Percentiles rank a stretch among this genome's conserved stretches.
These are phyloP conservation scores for Mycena floridula DNA, from an alignment of 768 basidiomycete species.

Conservation along the genomic window DNA sequence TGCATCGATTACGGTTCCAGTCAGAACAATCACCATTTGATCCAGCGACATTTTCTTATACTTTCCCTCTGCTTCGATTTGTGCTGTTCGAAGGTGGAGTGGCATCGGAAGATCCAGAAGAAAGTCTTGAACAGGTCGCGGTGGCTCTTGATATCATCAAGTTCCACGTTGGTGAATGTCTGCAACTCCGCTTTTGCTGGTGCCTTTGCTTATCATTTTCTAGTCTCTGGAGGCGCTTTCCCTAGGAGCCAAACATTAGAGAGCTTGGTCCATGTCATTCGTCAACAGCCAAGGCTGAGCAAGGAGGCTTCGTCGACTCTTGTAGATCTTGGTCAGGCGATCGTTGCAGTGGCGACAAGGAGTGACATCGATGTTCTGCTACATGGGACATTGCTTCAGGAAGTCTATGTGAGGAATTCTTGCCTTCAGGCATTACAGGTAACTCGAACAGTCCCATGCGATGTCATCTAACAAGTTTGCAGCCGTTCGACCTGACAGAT, in stretches of 20 bases:
- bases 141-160: slow-evolving; percentile 65
- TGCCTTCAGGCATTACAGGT: slow-evolving; percentile 92
- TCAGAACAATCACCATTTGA: slow-evolving; percentile 82
- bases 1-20: slow-evolving; percentile 77
- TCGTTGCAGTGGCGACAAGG: slow-evolving; percentile 53
- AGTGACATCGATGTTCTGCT: slow-evolving; percentile 66
- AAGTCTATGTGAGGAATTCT: slow-evolving; percentile 81
- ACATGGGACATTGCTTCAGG: slow-evolving; percentile 72
- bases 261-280: slow-evolving; percentile 66
- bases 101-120: slow-evolving; percentile 58
- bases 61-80: slow-evolving; percentile 66
- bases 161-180: slow-evolving; percentile 71
- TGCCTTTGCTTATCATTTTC: slow-evolving; percentile 3
- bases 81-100: slow-evolving; percentile 71
- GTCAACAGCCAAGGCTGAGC: slow-evolving; percentile 70
- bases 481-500: slow-evolving; percentile 95
- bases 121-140: slow-evolving; percentile 71
- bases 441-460: background rate
- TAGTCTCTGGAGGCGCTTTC: slow-evolving; percentile 67
- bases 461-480: background rate
- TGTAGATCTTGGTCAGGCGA: slow-evolving; percentile 74
- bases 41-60: slow-evolving; percentile 78
- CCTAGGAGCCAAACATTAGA: slow-evolving; percentile 69
- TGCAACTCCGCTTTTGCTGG: slow-evolving; percentile 17
- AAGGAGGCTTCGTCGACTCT: slow-evolving; percentile 82